Evolutionary conservation across 805 yeast genomes (phyloP).

Genomic region (Wickerhamomyces queroliae): DNA sequence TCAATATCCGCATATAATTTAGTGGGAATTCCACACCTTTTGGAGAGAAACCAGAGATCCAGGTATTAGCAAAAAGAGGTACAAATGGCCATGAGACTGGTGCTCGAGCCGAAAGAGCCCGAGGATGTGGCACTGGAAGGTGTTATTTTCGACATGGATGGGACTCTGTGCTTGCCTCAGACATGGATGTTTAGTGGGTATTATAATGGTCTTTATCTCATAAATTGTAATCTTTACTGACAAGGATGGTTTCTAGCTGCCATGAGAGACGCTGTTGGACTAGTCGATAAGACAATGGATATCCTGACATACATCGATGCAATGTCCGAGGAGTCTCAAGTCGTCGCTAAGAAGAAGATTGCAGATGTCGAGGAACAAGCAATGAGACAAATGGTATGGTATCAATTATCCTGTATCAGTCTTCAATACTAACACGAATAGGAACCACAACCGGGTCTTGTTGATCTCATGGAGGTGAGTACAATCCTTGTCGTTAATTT

Average conservation of each 20-base stretch:
- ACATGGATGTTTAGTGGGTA: conserved; percentile 42
- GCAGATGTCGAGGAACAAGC: conserved; percentile 54
- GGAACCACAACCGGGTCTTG: conserved; percentile 17
- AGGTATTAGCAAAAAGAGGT: background rate
- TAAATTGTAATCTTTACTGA: background rate
- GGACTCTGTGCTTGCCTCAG: conserved; percentile 66
- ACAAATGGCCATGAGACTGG: conserved; percentile 14
- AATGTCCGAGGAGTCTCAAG: conserved; percentile 32
- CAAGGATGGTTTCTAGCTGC: conserved; percentile 25
- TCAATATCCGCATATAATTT: no score
- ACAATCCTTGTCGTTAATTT: background rate
- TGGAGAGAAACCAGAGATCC: background rate
- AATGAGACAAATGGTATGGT: conserved; percentile 47
- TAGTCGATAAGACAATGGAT: conserved; percentile 39
- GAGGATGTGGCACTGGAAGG: conserved; percentile 38
- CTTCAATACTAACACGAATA: conserved; percentile 1
- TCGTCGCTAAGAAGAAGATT: conserved; percentile 39
- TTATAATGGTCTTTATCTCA: background rate
- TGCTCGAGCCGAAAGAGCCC: conserved; percentile 14
- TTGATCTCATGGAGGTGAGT: conserved; percentile 7
- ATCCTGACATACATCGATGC: conserved; percentile 45
- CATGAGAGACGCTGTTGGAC: conserved; percentile 56
- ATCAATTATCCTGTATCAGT: conserved; percentile 9
- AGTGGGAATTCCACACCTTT: no score
- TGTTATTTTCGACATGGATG: conserved; percentile 75